Base-by-base conservation (phyloP, 129 eudicot species). In the Calendula officinalis region DNA sequence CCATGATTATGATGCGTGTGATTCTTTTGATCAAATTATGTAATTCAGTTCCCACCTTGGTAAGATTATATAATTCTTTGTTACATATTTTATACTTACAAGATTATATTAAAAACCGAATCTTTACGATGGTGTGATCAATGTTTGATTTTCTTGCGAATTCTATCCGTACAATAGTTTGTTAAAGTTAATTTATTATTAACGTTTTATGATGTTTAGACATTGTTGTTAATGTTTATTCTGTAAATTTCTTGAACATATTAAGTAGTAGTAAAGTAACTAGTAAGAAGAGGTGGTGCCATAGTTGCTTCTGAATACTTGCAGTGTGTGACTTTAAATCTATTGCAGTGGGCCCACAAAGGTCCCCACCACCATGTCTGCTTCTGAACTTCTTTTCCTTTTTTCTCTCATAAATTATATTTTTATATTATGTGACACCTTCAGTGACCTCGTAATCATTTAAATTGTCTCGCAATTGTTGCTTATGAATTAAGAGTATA, bases 41-140 rank as follows among this genome's bases (percentile, higher is more conserved):
- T 91, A 84, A 68, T 79, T 84, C 61, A 84, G 64, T 79, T 84
- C 61, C 86, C 96, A 48, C 71, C 67, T 35, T 82, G 92, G 95
- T 69, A 75, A 62, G 53, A 39, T 4, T 63, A 77, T 69, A 35
- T 84, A 17, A 6, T 63, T 69, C 69, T 47, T 50, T 9, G 59
- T 77, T 58, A 82, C 78, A 32, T 58, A 48, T 15, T 62, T 72
- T 63, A 63, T 74, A 72, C 70, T 72, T 54, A 51, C 81, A 40
- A 17, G 22, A 60, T 55, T 58, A 47, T 36, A 36, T 38, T 38
- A 12, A 17, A 54, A 30, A 60, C 22, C 37, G 36, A 39, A 47
- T 38, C 44, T 58, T 50, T 66, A 43, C 3, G 53, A 37, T 41
- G 50, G 7, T 49, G 53, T n/a, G 73, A 75, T n/a, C n/a, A 60